phyloP scores from a whole-genome alignment of 2,329 filamentous ascomycete genomes.

The Diaporthe sp. region DNA sequence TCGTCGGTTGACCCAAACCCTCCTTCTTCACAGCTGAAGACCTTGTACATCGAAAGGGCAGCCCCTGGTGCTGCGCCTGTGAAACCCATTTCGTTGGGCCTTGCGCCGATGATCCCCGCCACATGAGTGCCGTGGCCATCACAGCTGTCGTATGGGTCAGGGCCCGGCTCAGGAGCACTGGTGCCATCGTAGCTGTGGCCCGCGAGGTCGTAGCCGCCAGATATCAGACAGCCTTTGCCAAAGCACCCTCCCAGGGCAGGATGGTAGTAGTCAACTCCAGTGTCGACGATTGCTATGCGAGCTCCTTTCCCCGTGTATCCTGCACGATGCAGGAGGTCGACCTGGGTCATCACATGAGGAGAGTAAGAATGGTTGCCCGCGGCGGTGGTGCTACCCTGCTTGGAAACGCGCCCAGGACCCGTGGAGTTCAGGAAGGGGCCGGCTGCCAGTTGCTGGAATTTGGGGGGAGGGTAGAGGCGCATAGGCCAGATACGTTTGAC shows the following conservation, averaged over 20 bases:
- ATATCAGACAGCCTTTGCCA: conserved; percentile 62
- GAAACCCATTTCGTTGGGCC: conserved; percentile 54
- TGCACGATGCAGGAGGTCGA: conserved; percentile 57
- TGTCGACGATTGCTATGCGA: conserved; percentile 58
- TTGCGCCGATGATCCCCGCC: conserved; percentile 62
- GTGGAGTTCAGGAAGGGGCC: not conserved
- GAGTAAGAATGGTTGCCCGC: conserved; percentile 40
- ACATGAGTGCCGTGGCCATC: conserved; percentile 61
- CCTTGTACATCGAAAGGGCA: conserved; percentile 57
- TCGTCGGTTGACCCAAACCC: conserved; percentile 50
- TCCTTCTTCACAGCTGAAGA: conserved; percentile 50
- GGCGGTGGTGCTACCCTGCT: not conserved
- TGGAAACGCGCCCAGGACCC: not conserved
- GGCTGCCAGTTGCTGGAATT: not conserved
- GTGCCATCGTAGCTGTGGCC: conserved; percentile 52
- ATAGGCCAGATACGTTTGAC: conserved; percentile 52
- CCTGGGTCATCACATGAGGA: conserved; percentile 52
- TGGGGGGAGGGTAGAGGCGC: conserved; percentile 40
- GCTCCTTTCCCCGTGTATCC: conserved; percentile 62
- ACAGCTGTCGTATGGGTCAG: conserved; percentile 56
- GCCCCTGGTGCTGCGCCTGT: conserved; percentile 58
- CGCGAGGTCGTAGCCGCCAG: conserved; percentile 62
- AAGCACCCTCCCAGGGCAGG: conserved; percentile 68
- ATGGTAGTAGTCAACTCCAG: conserved; percentile 63
- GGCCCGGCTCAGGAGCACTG: conserved; percentile 52